Conservation (phyloP, 805 yeast species). For the Kuraishia cidri region DNA sequence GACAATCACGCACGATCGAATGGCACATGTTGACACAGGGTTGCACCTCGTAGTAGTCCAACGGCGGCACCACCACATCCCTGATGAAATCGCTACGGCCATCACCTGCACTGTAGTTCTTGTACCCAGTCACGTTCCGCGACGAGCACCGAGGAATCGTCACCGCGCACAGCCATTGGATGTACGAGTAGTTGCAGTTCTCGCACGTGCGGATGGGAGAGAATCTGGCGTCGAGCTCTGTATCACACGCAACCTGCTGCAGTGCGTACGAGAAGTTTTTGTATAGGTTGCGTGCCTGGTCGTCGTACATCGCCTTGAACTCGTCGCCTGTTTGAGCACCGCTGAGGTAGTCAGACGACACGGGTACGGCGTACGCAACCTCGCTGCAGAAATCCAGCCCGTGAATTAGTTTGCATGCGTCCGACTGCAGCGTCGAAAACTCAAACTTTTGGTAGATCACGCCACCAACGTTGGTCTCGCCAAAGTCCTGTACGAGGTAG, state of each 20-base stretch:
- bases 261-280: slow-evolving; percentile 67
- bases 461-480: slow-evolving; percentile 44
- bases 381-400: slow-evolving; percentile 68
- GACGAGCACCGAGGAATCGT: slow-evolving; percentile 82
- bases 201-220: slow-evolving; percentile 70
- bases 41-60: slow-evolving; percentile 63
- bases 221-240: slow-evolving; percentile 53
- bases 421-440: slow-evolving; percentile 44
- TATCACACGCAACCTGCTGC: slow-evolving; percentile 70
- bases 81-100: slow-evolving; percentile 56
- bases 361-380: slow-evolving; percentile 87
- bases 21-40: slow-evolving; percentile 85
- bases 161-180: slow-evolving; percentile 84
- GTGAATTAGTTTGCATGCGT: slow-evolving; percentile 66
- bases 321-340: slow-evolving; percentile 19
- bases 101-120: slow-evolving; percentile 31
- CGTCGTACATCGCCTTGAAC: slow-evolving; percentile 49
- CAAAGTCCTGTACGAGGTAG: slow-evolving; percentile 44
- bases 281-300: slow-evolving; percentile 45
- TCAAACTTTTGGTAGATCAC: slow-evolving; percentile 44
- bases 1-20: slow-evolving; percentile 76
- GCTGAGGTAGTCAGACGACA: slow-evolving; percentile 14
- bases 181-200: slow-evolving; percentile 65
- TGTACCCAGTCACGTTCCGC: slow-evolving; percentile 30
- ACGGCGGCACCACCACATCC: slow-evolving; percentile 39